A percentile compares a stretch with the other conserved stretches of the same genome.
Conservation (phyloP, 225 moss, liverwort and hornwort species). For the Takakia lepidozioides region DNA sequence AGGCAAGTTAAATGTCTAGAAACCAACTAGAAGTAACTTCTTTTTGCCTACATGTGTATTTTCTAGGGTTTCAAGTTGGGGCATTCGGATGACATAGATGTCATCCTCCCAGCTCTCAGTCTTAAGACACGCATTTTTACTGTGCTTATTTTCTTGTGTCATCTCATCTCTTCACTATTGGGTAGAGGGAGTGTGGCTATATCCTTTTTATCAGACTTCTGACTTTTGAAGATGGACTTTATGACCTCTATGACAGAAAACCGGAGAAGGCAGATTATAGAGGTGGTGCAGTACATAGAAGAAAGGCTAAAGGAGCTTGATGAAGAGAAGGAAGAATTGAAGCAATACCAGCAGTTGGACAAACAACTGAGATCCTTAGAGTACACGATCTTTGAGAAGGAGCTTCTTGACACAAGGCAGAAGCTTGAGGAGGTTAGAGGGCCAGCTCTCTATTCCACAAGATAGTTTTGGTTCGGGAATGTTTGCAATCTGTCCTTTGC, state of each 20-base stretch:
- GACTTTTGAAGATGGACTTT: too few species aligned
- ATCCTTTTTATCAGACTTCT: too few species aligned
- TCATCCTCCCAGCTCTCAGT: too few species aligned
- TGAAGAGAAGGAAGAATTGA: constrained; percentile 95
- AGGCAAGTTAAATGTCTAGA: constrained; percentile 22
- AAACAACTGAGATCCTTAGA: constrained; percentile 84
- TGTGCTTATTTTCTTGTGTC: constrained; percentile 1
- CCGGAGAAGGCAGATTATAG: constrained; percentile 86
- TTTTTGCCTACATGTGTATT: too few species aligned
- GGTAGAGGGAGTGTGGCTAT: too few species aligned
- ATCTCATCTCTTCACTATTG: too few species aligned
- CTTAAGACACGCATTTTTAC: too few species aligned
- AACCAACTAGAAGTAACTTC: too few species aligned
- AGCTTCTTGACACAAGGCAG: constrained; percentile 82
- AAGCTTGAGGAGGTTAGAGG: constrained; percentile 80
- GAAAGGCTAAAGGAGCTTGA: constrained; percentile 88
- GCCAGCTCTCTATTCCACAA: neutral
- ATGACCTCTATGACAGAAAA: constrained; percentile 43
- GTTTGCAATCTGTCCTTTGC: neutral
- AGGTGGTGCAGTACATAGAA: constrained; percentile 88
- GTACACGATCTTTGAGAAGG: constrained; percentile 94
- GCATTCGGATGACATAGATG: too few species aligned
- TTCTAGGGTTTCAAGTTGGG: neutral
- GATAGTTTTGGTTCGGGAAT: too few species aligned
- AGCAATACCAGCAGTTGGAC: constrained; percentile 85